Evolutionary conservation across 768 basidiomycete genomes (phyloP).

Genomic region (Trametes gibbosa): DNA sequence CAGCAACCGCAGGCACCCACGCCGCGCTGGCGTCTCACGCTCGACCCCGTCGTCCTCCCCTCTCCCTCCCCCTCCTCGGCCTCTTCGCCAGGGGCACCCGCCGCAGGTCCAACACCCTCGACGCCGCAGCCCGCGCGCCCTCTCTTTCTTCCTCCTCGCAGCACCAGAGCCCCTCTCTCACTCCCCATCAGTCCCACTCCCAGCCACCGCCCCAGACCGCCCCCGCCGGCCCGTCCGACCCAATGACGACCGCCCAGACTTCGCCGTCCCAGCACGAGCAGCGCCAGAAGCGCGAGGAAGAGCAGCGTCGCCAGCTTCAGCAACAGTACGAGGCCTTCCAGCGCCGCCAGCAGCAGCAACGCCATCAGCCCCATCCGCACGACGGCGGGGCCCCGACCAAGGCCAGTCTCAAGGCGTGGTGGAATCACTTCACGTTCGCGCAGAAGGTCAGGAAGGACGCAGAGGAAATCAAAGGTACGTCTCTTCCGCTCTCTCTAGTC

Average conservation of each 20-base stretch:
- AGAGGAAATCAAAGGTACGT: constrained; percentile 43
- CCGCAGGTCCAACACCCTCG: background rate
- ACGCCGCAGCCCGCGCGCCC: background rate
- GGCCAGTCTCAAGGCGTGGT: constrained; percentile 69
- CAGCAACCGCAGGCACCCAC: constrained; percentile 3
- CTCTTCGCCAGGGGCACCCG: constrained; percentile 1
- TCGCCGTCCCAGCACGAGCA: constrained; percentile 1
- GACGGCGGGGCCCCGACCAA: constrained; percentile 21
- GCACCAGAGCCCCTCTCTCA: constrained; percentile 4
- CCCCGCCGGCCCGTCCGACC: background rate
- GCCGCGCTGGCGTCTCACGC: constrained; percentile 18
- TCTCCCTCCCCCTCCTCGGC: constrained; percentile 15
- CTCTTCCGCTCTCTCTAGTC: background rate
- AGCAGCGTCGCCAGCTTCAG: constrained; percentile 7
- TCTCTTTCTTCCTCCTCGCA: background rate
- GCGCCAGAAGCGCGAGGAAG: background rate
- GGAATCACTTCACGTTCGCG: constrained; percentile 69
- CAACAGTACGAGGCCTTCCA: constrained; percentile 8
- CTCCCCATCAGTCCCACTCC: background rate
- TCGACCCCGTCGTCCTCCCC: constrained; percentile 20
- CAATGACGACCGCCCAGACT: constrained; percentile 10
- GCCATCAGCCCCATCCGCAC: background rate
- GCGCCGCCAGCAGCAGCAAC: constrained; percentile 8
- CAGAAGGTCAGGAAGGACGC: constrained; percentile 60
- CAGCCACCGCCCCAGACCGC: constrained; percentile 1